Conservation (phyloP, 257 asterid genomes). For the Echium plantagineum region DNA sequence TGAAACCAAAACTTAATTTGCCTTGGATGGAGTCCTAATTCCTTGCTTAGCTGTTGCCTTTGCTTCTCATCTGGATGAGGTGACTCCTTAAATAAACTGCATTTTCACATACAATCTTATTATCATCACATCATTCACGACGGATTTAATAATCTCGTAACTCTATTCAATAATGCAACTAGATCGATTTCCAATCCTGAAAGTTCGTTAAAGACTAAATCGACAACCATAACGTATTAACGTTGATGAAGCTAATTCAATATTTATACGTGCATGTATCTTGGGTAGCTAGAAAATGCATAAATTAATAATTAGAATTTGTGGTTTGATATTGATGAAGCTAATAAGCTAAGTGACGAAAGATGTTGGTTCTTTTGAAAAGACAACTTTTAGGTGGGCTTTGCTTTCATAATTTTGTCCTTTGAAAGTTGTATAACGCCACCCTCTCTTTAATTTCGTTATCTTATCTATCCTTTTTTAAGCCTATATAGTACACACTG, state of each 20-base stretch:
- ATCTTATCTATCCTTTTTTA: neutral
- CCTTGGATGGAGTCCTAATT: slow-evolving; percentile 83
- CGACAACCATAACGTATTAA: no score
- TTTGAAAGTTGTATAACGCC: neutral
- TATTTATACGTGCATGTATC: slow-evolving; percentile 3
- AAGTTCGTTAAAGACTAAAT: no score
- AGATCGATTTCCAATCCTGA: no score
- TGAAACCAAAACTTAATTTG: slow-evolving; percentile 98
- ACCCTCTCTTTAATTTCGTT: neutral
- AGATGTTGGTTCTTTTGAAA: neutral
- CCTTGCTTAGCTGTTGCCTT: slow-evolving; percentile 66
- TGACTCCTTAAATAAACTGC: slow-evolving; percentile 75
- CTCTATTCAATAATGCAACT: no score
- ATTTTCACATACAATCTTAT: slow-evolving; percentile 1
- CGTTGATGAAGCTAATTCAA: no score
- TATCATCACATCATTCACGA: no score
- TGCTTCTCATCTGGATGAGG: slow-evolving; percentile 99
- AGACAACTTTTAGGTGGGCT: neutral
- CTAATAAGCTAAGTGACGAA: neutral
- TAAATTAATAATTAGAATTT: neutral
- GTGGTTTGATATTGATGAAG: neutral
- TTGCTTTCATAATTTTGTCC: neutral
- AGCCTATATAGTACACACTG: neutral
- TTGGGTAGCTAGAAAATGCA: neutral
- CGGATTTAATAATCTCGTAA: no score